Conservation (phyloP, 805 yeast species). For the Lipomyces kockii region DNA sequence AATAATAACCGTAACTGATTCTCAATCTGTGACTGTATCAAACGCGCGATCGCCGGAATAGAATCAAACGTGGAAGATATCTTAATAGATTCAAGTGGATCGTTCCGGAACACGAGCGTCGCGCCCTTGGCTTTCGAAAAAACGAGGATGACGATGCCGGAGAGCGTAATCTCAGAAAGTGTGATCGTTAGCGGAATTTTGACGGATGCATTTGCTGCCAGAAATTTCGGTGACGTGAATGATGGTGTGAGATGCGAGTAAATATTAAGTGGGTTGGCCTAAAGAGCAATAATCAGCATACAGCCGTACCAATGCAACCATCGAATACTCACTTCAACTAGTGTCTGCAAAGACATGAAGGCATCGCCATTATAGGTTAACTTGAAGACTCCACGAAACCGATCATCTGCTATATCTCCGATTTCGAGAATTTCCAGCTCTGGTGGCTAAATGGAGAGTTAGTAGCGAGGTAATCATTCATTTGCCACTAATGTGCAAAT, state of each 20-base stretch:
- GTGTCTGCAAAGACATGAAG: slow-evolving; percentile 71
- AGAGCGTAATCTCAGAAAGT: slow-evolving; percentile 68
- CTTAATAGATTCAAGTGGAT: slow-evolving; percentile 80
- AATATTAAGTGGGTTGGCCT: slow-evolving; percentile 81
- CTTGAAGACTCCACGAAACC: slow-evolving; percentile 82
- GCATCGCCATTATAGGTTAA: slow-evolving; percentile 78
- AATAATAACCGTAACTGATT: slow-evolving; percentile 77
- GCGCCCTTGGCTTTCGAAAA: slow-evolving; percentile 81
- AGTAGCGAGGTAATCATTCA: background rate
- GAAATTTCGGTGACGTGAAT: slow-evolving; percentile 70
- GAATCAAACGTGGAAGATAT: slow-evolving; percentile 87
- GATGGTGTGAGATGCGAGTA: slow-evolving; percentile 52
- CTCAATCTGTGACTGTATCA: slow-evolving; percentile 81
- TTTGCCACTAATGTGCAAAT: background rate
- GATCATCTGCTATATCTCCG: slow-evolving; percentile 76
- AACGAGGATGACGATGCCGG: slow-evolving; percentile 84
- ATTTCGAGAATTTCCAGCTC: slow-evolving; percentile 77
- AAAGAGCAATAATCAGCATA: slow-evolving; percentile 40
- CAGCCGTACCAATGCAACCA: background rate
- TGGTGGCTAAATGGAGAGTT: slow-evolving; percentile 52
- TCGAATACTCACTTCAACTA: slow-evolving; percentile 50
- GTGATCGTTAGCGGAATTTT: slow-evolving; percentile 79
- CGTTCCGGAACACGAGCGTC: slow-evolving; percentile 85
- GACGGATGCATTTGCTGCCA: slow-evolving; percentile 67
- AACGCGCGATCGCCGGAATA: slow-evolving; percentile 80